Percentiles rank a stretch among this genome's conserved stretches.
Evolutionary conservation across 2,329 filamentous ascomycete genomes (phyloP).

Genomic region (Drechmeria coniospora): DNA sequence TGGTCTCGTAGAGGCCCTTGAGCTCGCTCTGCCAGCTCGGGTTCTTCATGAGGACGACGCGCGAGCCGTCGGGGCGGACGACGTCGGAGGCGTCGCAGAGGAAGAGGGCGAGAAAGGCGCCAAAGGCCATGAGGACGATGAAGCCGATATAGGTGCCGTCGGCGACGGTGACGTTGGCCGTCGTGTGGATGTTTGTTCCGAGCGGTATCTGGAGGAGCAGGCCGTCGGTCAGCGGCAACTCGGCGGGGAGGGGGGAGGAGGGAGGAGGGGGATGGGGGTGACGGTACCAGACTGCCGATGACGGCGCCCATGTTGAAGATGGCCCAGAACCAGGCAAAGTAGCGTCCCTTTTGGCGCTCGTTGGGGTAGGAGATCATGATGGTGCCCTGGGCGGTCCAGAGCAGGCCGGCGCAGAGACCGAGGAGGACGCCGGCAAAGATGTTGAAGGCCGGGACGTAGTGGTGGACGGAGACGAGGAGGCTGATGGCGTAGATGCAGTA

Average conservation of each 20-base stretch:
- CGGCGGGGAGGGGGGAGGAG: neutral
- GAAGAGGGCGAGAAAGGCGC: constrained; percentile 52
- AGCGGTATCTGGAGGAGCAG: constrained; percentile 40
- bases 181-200: constrained; percentile 49
- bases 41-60: constrained; percentile 79
- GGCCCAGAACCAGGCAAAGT: constrained; percentile 85
- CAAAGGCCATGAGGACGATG: constrained; percentile 63
- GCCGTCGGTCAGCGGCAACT: no score
- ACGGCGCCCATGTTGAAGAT: constrained; percentile 88
- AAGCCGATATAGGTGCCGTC: constrained; percentile 79
- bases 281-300: constrained; percentile 46
- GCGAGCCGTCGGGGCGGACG: constrained; percentile 60
- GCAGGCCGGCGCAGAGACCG: constrained; percentile 60
- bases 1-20: constrained; percentile 56
- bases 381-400: constrained; percentile 70
- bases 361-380: constrained; percentile 83
- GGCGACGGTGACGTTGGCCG: constrained; percentile 29
- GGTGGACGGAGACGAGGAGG: constrained; percentile 56
- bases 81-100: constrained; percentile 59
- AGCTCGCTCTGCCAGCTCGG: constrained; percentile 74
- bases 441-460: constrained; percentile 18
- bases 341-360: constrained; percentile 68
- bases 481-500: constrained; percentile 59
- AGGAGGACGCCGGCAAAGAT: constrained; percentile 60
- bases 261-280: no score